Conservation (phyloP, 192 early-diverging fungal species). For the Mortierella antarctica region DNA sequence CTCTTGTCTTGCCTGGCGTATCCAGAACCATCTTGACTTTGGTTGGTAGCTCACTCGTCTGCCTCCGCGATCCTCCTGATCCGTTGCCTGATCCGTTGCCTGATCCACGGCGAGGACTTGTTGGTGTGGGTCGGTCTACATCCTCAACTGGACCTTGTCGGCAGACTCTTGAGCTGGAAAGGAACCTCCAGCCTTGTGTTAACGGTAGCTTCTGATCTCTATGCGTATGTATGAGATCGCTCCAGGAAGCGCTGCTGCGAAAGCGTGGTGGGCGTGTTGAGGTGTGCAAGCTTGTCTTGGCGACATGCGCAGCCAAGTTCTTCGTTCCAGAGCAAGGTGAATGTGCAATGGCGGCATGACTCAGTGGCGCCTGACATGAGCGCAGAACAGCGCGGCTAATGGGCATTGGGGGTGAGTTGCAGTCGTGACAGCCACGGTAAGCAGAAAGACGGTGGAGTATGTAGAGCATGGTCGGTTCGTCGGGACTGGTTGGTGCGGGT, state of each 20-base stretch:
- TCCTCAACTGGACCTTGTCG: neutral
- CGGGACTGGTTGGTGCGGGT: no score
- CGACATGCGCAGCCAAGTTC: no score
- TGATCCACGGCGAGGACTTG: neutral
- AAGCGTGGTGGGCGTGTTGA: neutral
- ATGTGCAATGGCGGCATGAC: no score
- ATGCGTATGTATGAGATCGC: neutral
- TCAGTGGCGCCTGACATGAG: no score
- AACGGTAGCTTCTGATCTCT: neutral
- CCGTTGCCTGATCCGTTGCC: neutral
- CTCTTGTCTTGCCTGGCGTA: slow-evolving; percentile 32
- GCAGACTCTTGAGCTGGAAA: slow-evolving; percentile 4
- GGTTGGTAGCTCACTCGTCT: slow-evolving; percentile 37
- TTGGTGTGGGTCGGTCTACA: no score
- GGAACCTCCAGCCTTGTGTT: neutral
- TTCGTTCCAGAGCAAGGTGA: no score
- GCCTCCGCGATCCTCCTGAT: neutral
- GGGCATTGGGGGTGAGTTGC: no score
- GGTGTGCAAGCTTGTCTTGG: no score
- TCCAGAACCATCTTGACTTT: slow-evolving; percentile 40
- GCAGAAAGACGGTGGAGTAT: no score
- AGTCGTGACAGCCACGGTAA: no score
- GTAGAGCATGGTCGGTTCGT: no score
- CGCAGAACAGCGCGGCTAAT: no score
- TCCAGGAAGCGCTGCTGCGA: neutral